A percentile compares a stretch with the other conserved stretches of the same genome.
phyloP scores from a whole-genome alignment of 768 basidiomycete species.

The Xanthoconium stramineum region DNA sequence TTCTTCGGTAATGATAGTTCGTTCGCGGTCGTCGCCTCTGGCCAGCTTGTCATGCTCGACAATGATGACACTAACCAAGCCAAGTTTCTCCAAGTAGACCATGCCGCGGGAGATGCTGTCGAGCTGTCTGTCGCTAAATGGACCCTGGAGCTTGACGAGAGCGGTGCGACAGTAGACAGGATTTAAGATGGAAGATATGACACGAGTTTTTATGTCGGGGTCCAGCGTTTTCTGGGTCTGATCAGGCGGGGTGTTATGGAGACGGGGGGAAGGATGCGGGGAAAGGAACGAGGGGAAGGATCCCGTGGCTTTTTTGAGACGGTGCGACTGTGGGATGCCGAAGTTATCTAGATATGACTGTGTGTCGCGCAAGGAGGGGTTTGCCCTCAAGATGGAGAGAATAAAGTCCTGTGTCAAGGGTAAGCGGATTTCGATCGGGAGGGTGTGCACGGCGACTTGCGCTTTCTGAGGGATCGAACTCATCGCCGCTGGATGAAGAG shows the following conservation, averaged over 20 bases:
- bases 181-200: slow-evolving; percentile 75
- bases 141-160: slow-evolving; percentile 95
- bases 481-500: slow-evolving; percentile 18
- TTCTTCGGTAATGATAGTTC: slow-evolving; percentile 67
- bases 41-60: slow-evolving; percentile 81
- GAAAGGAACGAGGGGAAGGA: slow-evolving; percentile 23
- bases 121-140: slow-evolving; percentile 89
- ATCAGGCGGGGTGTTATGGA: not conserved
- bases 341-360: slow-evolving; percentile 91
- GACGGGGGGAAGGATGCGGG: slow-evolving; percentile 23
- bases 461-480: slow-evolving; percentile 43
- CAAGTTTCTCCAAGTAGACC: slow-evolving; percentile 94
- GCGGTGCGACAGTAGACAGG: slow-evolving; percentile 85
- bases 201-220: slow-evolving; percentile 42
- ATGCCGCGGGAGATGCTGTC: slow-evolving; percentile 92
- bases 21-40: slow-evolving; percentile 68
- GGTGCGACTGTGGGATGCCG: slow-evolving; percentile 55
- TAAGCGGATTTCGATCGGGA: slow-evolving; percentile 4
- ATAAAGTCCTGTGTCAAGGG: slow-evolving; percentile 78
- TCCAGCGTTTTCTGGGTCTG: slow-evolving; percentile 29
- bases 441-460: slow-evolving; percentile 32
- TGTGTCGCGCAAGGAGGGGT: slow-evolving; percentile 88
- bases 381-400: slow-evolving; percentile 87
- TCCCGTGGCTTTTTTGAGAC: slow-evolving; percentile 16
- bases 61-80: slow-evolving; percentile 92